Evolutionary conservation across 2,329 filamentous ascomycete genomes (phyloP), one percentile per base, ranked within the genome.

Genomic region (Neopestalotiopsis sp.): DNA sequence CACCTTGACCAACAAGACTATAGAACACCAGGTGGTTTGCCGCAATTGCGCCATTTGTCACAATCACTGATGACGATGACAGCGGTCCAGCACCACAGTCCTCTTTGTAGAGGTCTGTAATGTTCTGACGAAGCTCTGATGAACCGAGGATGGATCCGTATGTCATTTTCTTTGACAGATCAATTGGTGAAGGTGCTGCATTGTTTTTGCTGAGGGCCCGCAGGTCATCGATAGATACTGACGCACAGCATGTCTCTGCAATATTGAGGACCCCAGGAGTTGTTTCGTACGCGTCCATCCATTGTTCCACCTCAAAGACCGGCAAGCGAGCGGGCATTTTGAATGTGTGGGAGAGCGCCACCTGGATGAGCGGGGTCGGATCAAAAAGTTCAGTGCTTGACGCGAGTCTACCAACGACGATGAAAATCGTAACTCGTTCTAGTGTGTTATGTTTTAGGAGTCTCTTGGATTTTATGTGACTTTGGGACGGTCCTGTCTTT

Each of bases 21-120:
- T 95, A 95, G 7, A 96, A 86, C 2, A 90, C 82, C n/a, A 96
- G 81, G 74, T 94, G 93, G 76, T 97, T 97, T n/a, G 94, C 94
- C 5, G 89, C 86, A 65, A 97, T 97, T 14, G 93, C 94, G 10
- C 94, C 94, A 38, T 91, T 89, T 0, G 93, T 94, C 69, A 95
- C 90, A 66, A 97, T 80, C 56, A 97, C 86, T 74, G 92, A 90
- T 17, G 94, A 89, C 1, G 76, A 56, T 1, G 65, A 42, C 4
- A 76, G 68, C 0, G 75, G 68, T 77, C 81, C 77, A 4, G 82
- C 81, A 1, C 79, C 81, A 1, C 78, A 70, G 80, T 89, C 87
- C 28, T 84, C 84, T 4, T 89, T 89, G 76, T 93, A 93, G 3
- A 93, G 83, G 20, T 85, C 82, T 5, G 92, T 88, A 14, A 96